phyloP scores from a whole-genome alignment of 805 yeast genomes.

The Teunomyces panamensis region DNA sequence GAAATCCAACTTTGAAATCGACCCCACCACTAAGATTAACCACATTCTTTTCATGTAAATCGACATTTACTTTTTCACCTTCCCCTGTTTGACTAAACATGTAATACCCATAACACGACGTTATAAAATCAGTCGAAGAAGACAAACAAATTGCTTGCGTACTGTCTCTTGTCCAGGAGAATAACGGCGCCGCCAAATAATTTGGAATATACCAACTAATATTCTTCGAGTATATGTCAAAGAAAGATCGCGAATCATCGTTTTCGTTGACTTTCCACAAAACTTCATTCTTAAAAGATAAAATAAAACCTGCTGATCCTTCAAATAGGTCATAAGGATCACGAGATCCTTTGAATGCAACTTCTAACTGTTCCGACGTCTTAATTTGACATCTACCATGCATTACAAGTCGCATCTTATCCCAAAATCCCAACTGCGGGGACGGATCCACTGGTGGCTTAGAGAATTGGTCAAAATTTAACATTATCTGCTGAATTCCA shows the following conservation, averaged over 20 bases:
- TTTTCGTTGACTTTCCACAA: conserved; percentile 58
- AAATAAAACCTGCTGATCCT: conserved; percentile 69
- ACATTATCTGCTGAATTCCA: conserved; percentile 75
- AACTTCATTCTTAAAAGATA: conserved; percentile 67
- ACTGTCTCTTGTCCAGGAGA: conserved; percentile 59
- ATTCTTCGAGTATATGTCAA: conserved; percentile 59
- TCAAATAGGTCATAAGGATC: conserved; percentile 76
- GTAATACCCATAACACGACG: conserved; percentile 50
- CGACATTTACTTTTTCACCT: background rate
- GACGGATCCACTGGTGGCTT: conserved; percentile 91
- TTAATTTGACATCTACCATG: conserved; percentile 66
- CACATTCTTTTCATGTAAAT: conserved; percentile 49
- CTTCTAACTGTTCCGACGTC: conserved; percentile 48
- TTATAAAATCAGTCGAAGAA: conserved; percentile 38
- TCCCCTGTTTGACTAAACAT: conserved; percentile 22
- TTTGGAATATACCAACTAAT: conserved; percentile 76
- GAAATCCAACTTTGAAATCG: conserved; percentile 53
- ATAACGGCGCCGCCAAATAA: conserved; percentile 48
- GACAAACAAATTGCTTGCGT: conserved; percentile 45
- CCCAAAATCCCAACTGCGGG: conserved; percentile 88
- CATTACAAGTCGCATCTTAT: conserved; percentile 69
- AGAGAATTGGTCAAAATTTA: conserved; percentile 75
- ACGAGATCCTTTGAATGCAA: conserved; percentile 68
- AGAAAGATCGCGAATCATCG: conserved; percentile 65
- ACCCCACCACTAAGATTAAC: conserved; percentile 62